A percentile compares a stretch with the other conserved stretches of the same genome.
Conservation (phyloP, 2,329 filamentous ascomycete species). For the Dothidotthia symphoricarpi region DNA sequence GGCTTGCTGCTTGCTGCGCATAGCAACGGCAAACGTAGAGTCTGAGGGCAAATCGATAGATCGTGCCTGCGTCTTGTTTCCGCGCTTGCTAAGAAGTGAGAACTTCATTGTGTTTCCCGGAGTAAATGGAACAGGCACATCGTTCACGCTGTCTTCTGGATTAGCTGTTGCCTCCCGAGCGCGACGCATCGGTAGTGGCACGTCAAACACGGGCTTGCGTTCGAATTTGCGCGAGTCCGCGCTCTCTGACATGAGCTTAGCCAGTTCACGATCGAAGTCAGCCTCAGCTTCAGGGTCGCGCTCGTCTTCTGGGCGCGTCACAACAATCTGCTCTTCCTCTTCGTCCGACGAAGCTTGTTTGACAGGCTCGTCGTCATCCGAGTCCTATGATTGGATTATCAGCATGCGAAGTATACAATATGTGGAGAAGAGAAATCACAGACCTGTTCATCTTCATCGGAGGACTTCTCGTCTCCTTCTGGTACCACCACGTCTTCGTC, state of each 20-base stretch:
- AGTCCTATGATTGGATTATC: constrained; percentile 34
- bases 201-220: constrained; percentile 89
- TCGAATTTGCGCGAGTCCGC: constrained; percentile 94
- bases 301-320: constrained; percentile 85
- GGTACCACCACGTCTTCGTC: constrained; percentile 43
- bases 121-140: constrained; percentile 39
- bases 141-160: constrained; percentile 43
- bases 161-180: constrained; percentile 56
- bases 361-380: constrained; percentile 47
- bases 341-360: constrained; percentile 64
- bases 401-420: constrained; percentile 3
- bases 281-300: constrained; percentile 92
- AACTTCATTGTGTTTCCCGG: constrained; percentile 80
- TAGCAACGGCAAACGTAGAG: constrained; percentile 90
- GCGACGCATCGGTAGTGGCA: constrained; percentile 88
- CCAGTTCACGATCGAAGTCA: constrained; percentile 96
- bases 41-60: constrained; percentile 87
- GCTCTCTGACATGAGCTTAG: constrained; percentile 98
- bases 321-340: constrained; percentile 83
- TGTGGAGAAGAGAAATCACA: constrained; percentile 1
- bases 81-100: constrained; percentile 90
- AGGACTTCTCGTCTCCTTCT: constrained; percentile 53
- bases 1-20: constrained; percentile 93
- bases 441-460: constrained; percentile 57
- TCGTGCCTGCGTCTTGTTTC: constrained; percentile 92